A percentile compares a stretch with the other conserved stretches of the same genome.
Evolutionary conservation across 2,329 filamentous ascomycete species (phyloP).

Genomic region (Dothidotthia symphoricarpi): DNA sequence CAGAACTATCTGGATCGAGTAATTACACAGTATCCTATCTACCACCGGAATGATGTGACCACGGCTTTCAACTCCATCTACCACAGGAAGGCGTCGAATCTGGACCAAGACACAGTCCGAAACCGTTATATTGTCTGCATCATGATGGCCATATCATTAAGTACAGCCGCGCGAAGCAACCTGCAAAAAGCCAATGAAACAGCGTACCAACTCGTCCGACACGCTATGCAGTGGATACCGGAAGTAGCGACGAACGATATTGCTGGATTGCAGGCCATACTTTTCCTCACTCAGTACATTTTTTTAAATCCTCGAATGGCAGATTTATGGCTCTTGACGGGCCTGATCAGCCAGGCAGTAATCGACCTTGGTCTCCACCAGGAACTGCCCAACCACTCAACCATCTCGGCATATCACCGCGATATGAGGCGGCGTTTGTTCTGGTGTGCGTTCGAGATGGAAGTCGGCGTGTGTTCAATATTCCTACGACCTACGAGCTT

Average conservation of each 20-base stretch:
- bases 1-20: constrained; percentile 36
- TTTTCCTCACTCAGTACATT: constrained; percentile 38
- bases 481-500: constrained; percentile 34
- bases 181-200: constrained; percentile 34
- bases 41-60: constrained; percentile 35
- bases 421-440: constrained; percentile 41
- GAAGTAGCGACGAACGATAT: constrained; percentile 40
- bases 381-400: constrained; percentile 32
- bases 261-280: constrained; percentile 34
- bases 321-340: constrained; percentile 40
- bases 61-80: constrained; percentile 38
- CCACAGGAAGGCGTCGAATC: constrained; percentile 21
- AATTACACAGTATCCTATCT: constrained; percentile 41
- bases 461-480: constrained; percentile 37
- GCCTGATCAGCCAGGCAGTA: constrained; percentile 38
- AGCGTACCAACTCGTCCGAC: constrained; percentile 34
- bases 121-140: constrained; percentile 40
- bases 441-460: constrained; percentile 42
- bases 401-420: constrained; percentile 30
- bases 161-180: constrained; percentile 35
- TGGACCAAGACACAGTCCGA: constrained; percentile 27
- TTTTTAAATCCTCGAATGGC: constrained; percentile 40
- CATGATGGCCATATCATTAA: constrained; percentile 40
- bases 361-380: constrained; percentile 40
- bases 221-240: constrained; percentile 40